phyloP scores from a whole-genome alignment of 2,329 filamentous ascomycete species.

The Orbilia oligospora region DNA sequence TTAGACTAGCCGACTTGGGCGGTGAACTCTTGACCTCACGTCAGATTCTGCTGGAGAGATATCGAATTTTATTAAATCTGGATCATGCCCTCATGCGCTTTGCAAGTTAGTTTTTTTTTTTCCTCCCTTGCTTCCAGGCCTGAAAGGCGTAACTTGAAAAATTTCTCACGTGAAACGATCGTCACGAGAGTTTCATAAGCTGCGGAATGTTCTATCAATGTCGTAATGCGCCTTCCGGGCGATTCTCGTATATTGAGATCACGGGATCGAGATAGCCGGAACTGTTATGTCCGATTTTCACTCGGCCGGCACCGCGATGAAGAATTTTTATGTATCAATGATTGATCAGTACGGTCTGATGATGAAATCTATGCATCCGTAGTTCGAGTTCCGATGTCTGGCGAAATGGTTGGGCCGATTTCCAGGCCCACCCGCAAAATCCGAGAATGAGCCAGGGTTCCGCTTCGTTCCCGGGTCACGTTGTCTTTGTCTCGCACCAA shows the following conservation, averaged over 20 bases:
- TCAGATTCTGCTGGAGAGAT: slow-evolving; percentile 37
- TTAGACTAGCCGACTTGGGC: slow-evolving; percentile 39
- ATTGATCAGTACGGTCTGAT: not conserved
- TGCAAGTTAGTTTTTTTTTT: not conserved
- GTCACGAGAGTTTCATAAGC: slow-evolving; percentile 31
- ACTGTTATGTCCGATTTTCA: slow-evolving; percentile 5
- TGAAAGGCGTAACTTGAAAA: slow-evolving; percentile 13
- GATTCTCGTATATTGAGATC: slow-evolving; percentile 16
- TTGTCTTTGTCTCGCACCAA: not conserved
- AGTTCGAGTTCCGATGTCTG: slow-evolving; percentile 19
- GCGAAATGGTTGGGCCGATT: slow-evolving; percentile 44
- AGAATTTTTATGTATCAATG: slow-evolving; percentile 4
- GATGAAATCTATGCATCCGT: not conserved
- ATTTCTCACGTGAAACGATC: slow-evolving; percentile 28
- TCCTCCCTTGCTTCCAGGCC: slow-evolving; percentile 30
- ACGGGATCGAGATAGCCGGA: slow-evolving; percentile 25
- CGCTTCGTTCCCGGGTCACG: slow-evolving; percentile 28
- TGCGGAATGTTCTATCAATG: slow-evolving; percentile 4
- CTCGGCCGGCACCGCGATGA: slow-evolving; percentile 1
- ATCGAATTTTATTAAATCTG: slow-evolving; percentile 39
- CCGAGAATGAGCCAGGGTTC: slow-evolving; percentile 11
- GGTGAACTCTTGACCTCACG: slow-evolving; percentile 46
- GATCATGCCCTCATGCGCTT: slow-evolving; percentile 45
- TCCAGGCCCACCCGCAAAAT: slow-evolving; percentile 12
- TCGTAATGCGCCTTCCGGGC: slow-evolving; percentile 13